phyloP scores from a whole-genome alignment of 306 rosid genomes.

The Canavalia gladiata region DNA sequence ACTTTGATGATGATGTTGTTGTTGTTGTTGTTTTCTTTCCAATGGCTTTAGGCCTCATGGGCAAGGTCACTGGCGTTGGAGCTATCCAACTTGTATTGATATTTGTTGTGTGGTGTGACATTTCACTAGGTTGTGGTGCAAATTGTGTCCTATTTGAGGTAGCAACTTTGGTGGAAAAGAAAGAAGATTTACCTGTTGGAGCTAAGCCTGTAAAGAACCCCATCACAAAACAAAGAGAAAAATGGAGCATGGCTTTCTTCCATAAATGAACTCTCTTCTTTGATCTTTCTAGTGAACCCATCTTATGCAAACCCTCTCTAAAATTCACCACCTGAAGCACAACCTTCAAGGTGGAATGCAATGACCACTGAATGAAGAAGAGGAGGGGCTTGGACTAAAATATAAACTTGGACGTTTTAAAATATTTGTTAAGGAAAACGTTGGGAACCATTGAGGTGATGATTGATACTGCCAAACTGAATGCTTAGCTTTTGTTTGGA shows the following conservation, averaged over 20 bases:
- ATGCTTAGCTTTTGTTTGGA: constrained; percentile 44
- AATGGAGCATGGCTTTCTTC: constrained; percentile 87
- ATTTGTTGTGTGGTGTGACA: constrained; percentile 39
- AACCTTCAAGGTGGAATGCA: constrained; percentile 43
- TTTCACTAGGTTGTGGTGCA: constrained; percentile 57
- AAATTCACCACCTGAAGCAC: constrained; percentile 36
- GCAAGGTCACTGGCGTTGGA: constrained; percentile 43
- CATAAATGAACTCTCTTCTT: constrained; percentile 82
- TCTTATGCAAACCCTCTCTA: constrained; percentile 41
- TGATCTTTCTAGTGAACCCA: constrained; percentile 86
- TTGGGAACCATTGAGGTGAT: constrained; percentile 30
- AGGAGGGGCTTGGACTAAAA: constrained; percentile 33
- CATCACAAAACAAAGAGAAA: constrained; percentile 84
- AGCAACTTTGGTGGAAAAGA: constrained; percentile 43
- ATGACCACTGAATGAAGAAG: not conserved
- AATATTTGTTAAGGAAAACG: constrained; percentile 45
- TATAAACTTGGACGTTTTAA: constrained; percentile 46
- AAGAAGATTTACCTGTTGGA: constrained; percentile 75
- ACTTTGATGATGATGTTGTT: not conserved
- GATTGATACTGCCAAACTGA: constrained; percentile 67
- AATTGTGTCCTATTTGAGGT: constrained; percentile 49
- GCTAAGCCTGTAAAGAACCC: constrained; percentile 94
- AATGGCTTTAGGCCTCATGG: constrained; percentile 33
- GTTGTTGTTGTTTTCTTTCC: constrained; percentile 31
- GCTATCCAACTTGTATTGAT: constrained; percentile 50